Base-by-base conservation (phyloP, 352 stramenopile species). In the Pseudoperonospora humuli region DNA sequence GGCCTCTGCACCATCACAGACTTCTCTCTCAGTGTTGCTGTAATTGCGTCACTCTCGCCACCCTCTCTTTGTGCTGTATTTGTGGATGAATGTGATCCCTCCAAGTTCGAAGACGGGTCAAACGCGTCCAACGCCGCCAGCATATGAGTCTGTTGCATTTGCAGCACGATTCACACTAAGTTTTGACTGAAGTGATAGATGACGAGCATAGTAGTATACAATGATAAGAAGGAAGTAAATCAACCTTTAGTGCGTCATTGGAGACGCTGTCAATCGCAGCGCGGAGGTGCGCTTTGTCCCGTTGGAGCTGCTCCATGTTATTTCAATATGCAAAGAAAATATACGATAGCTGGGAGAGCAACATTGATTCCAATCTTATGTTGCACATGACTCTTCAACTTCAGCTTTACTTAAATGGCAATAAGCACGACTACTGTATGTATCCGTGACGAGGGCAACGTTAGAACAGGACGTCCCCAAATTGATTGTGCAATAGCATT, bases 101-200 rank as follows among this genome's bases (percentile, higher is more conserved):
- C 21, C 3, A 43, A 36, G 45, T 25, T 57, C 2, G 19, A 34
- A 8, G 28, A 50, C 18, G 45, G 32, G 20, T 60, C 33, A 21
- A 89, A 89, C 11, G 52, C 48, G 9, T 60, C 56, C 10, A 93
- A 37, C n/a, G 78, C 77, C 31, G 57, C 40, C 17, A 75, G 42
- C 78, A 93, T 93, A 60, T 93, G 64, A 32, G 48, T 61, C 81
- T 93, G 45, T 7, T 20, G 15, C 23, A 57, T 39, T 45, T 13
- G 43, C 32, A 52, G 10, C 14, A 39, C 17, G 26, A 50, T 48
- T 51, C 33, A 33, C 33, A 41, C 45, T 63, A 19, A 58, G 28
- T 39, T 44, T 27, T 2, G 18, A 9, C 8, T 24, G 8, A 5
- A 59, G 6, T 3, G 5, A 29, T 11, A 7, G 14, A 27, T 20